Evolutionary conservation across 2,329 filamentous ascomycete genomes (phyloP), one percentile per base, ranked within the genome.

Genomic region (Fusarium udum): DNA sequence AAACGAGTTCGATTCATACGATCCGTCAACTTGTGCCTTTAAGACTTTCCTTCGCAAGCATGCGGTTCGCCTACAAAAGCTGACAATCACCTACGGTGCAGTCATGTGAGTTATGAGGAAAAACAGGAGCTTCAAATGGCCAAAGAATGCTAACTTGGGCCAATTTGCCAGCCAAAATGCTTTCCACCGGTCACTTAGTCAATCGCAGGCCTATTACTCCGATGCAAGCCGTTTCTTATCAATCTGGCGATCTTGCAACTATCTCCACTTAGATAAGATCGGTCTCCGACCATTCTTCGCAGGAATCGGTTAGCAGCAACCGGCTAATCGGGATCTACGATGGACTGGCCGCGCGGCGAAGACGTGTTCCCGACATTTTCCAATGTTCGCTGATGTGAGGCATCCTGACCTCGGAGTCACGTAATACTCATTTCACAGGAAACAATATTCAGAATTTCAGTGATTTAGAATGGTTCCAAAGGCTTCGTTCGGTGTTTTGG

Each of bases 291-390:
- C 12, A 37, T 26, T 42, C 16, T 43, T 74, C 71, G 36, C 46
- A 62, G 68, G 55, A 61, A 52, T 65, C 61, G 72, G 72, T 61
- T 57, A 65, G 45, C 26, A 52, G 52, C 61, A 61, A 56, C 37
- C 15, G 32, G 52, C 31, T 53, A 61, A 22, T 49, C 22, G 36
- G 52, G 39, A 39, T 61, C 40, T 58, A 64, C 57, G 56, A 52
- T 42, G 51, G 67, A 43, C n/a, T 68, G 72, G 71, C 64, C 75
- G 64, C 75, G 75, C 68, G 74, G 72, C 75, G 51, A 45, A 39
- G 31, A 49, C 49, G 40, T 53, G 45, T 13, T 49, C 57, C 46
- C 24, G 31, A n/a, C 40, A 58, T 67, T 53, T 39, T 51, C 36
- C 37, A n/a, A 16, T 48, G 10, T 28, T 48, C 37, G 51, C 64